These are phyloP conservation scores for Colletotrichum truncatum DNA, from an alignment of 2,329 filamentous ascomycete genomes.

Conservation along the genomic window DNA sequence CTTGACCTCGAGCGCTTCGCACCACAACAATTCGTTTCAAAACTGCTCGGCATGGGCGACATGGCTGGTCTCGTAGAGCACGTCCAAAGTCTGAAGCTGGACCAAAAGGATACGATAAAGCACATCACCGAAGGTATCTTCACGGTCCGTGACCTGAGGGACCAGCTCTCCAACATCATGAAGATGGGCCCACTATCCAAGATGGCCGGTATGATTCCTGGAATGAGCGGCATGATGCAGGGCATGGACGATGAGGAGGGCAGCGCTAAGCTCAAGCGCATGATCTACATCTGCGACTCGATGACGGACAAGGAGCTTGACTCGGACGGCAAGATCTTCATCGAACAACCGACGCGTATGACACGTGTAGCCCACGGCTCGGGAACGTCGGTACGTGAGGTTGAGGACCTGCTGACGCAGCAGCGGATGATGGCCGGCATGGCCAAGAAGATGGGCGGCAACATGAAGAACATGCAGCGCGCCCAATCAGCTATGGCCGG, in stretches of 20 bases:
- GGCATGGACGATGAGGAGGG: conserved; percentile 98
- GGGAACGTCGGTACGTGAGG: conserved; percentile 89
- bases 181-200: conserved; percentile 99
- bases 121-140: conserved; percentile 98
- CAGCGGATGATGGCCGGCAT: conserved; percentile 99
- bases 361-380: conserved; percentile 90
- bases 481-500: conserved; percentile 92
- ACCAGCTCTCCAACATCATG: conserved; percentile 98
- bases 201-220: conserved; percentile 98
- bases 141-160: conserved; percentile 90
- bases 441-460: conserved; percentile 98
- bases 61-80: conserved; percentile 96
- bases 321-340: conserved; percentile 92
- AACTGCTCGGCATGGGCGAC: conserved; percentile 96
- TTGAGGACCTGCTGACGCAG: conserved; percentile 96
- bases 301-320: conserved; percentile 98
- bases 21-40: conserved; percentile 91
- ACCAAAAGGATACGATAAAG: conserved; percentile 99
- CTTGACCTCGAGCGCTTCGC: conserved; percentile 93
- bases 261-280: conserved; percentile 90
- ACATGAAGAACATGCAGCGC: conserved; percentile 97
- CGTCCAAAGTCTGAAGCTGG: conserved; percentile 92
- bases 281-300: conserved; percentile 99
- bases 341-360: conserved; percentile 92
- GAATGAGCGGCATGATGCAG: conserved; percentile 91